phyloP scores from a whole-genome alignment of 176 grass and related monocot genomes.

The Oryza coarctata region DNA sequence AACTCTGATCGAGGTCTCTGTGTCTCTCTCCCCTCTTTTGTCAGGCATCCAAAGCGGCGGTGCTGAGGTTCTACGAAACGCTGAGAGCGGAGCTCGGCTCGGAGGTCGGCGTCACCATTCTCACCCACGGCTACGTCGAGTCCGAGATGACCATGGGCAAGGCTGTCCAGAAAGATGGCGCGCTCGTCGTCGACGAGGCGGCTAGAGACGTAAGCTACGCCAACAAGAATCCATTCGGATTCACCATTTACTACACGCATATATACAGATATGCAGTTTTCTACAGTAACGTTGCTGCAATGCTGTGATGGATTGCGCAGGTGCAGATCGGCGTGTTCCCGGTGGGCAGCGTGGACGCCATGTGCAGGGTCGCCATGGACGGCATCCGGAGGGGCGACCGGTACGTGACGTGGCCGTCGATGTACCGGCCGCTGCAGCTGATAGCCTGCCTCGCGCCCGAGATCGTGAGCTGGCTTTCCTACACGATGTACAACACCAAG shows the following conservation, averaged over 20 bases:
- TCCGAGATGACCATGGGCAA: constrained; percentile 62
- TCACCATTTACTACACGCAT: too few species aligned
- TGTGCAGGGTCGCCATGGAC: constrained; percentile 30
- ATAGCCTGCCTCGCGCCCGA: constrained; percentile 41
- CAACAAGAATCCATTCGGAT: too few species aligned
- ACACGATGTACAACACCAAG: constrained; percentile 20
- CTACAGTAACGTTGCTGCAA: too few species aligned
- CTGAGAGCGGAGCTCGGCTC: constrained; percentile 43
- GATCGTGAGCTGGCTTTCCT: constrained; percentile 26
- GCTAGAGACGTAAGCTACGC: constrained; percentile 37
- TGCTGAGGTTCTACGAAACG: constrained; percentile 57
- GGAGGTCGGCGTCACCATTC: constrained; percentile 51
- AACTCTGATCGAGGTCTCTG: too few species aligned
- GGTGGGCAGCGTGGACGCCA: constrained; percentile 40
- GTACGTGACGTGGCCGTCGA: constrained; percentile 51
- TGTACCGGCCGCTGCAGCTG: constrained; percentile 46
- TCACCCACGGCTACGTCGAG: constrained; percentile 45
- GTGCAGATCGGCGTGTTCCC: too few species aligned
- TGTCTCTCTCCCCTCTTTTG: too few species aligned
- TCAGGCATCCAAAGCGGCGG: constrained; percentile 60
- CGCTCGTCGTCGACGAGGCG: constrained; percentile 37
- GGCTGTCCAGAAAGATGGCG: constrained; percentile 37
- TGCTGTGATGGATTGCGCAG: too few species aligned
- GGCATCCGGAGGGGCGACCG: constrained; percentile 33
- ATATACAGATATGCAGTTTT: too few species aligned